Evolutionary conservation across 164 flowering plant species (phyloP), one percentile per base, ranked within the genome.

Genomic region (Annona squamosa): DNA sequence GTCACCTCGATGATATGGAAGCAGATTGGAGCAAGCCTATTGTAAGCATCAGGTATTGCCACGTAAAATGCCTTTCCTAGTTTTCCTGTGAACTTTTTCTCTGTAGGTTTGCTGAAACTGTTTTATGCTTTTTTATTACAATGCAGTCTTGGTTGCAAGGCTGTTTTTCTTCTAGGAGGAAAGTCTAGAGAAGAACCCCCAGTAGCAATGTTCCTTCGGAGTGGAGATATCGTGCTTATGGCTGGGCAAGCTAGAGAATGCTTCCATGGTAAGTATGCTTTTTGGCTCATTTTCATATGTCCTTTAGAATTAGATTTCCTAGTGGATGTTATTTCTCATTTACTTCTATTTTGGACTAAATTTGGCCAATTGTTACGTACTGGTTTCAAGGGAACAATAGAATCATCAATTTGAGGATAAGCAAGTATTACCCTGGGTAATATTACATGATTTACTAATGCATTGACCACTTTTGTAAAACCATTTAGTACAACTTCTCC

Each of bases 1-100:
- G 99, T 42, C 98, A 96, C 83, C 89, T 91, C 69, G 97, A 93
- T 89, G 97, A 93, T 84, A 93, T 96, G 98, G 99, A 96, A 86
- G 89, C 84, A 68, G 98, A 96, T 82, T 96, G 98, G 98, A 92
- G 86, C 77, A 96, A 91, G 76, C 98, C 99, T 75, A 93, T 96
- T 48, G 99, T 96, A 63, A 96, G 99, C 96, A 83, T 96, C 85
- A 96, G 99, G 99, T 95, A 80, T 69, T 56, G 46, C 67, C 37
- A 13, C 66, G 9, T 41, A 47, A 66, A 13, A 63, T 18, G 9
- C 19, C 69, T 73, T 47, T 13, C 46, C 46, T 10, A 62, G 67
- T 67, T 44, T 16, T 13, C 3, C 43, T 66, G 12, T 12, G 5
- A 47, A 26, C 59, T 26, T 9, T 52, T 66, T 72, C 65, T 9